Conservation (phyloP, 805 yeast genomes). For the Kodamaea neixiangensis region DNA sequence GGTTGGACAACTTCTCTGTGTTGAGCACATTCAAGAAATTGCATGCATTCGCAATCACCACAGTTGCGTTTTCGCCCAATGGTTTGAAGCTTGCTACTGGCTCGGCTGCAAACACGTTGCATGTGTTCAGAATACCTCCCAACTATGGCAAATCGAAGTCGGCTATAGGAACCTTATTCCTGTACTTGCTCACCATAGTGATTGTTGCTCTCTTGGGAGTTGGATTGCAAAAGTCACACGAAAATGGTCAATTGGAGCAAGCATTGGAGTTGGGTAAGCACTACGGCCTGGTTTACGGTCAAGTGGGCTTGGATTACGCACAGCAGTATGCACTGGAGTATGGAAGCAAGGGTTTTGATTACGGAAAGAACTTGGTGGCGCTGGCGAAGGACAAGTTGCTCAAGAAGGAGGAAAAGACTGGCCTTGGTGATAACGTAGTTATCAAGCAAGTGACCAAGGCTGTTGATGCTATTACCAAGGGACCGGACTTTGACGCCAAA, state of each 20-base stretch:
- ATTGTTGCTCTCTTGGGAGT: constrained; percentile 34
- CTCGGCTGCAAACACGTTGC: constrained; percentile 75
- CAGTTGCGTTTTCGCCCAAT: constrained; percentile 65
- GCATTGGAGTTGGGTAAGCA: constrained; percentile 19
- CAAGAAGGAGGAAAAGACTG: constrained; percentile 5
- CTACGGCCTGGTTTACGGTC: constrained; percentile 20
- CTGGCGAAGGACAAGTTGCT: neutral
- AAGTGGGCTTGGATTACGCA: constrained; percentile 22
- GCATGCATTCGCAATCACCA: constrained; percentile 79
- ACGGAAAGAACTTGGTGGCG: neutral
- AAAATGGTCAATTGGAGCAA: constrained; percentile 34
- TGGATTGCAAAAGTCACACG: constrained; percentile 35
- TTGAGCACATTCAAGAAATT: constrained; percentile 56
- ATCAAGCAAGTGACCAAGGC: constrained; percentile 20
- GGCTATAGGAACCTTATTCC: constrained; percentile 34
- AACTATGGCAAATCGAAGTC: constrained; percentile 46
- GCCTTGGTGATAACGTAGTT: constrained; percentile 7
- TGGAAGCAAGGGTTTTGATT: neutral
- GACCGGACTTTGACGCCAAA: constrained; percentile 17
- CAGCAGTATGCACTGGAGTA: constrained; percentile 18
- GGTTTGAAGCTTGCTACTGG: constrained; percentile 69
- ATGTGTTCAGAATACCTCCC: constrained; percentile 60
- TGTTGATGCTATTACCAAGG: constrained; percentile 17
- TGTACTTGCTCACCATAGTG: constrained; percentile 35
- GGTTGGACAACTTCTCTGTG: constrained; percentile 51